Evolutionary conservation across 768 basidiomycete species (phyloP).

Genomic region (Polyporus arcularius): DNA sequence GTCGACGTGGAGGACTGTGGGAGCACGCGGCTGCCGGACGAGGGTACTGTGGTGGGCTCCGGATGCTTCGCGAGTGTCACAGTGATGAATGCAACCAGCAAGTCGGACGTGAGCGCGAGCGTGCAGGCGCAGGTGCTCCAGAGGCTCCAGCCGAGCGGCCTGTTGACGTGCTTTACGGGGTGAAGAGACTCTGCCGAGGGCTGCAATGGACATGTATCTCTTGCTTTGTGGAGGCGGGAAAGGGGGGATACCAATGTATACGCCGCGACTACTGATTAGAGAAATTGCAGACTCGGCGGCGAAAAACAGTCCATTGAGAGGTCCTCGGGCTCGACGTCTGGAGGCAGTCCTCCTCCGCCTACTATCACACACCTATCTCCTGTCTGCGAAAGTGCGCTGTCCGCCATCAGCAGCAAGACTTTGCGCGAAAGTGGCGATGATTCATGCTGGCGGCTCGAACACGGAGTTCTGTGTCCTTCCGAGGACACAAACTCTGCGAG

Average conservation of each 20-base stretch:
- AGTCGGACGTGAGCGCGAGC: slow-evolving; percentile 44
- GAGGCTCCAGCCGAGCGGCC: slow-evolving; percentile 27
- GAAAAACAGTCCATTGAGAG: too few species aligned
- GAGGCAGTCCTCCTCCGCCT: too few species aligned
- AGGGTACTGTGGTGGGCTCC: slow-evolving; percentile 38
- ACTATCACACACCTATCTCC: not conserved
- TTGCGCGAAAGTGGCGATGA: slow-evolving; percentile 22
- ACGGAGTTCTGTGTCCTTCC: slow-evolving; percentile 23
- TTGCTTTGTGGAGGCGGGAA: too few species aligned
- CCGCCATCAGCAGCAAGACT: slow-evolving; percentile 16
- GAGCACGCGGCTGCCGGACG: slow-evolving; percentile 42
- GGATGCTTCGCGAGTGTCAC: slow-evolving; percentile 49
- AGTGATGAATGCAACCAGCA: slow-evolving; percentile 39
- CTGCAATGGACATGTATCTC: too few species aligned
- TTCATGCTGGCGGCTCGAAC: slow-evolving; percentile 21
- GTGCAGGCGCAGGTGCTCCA: slow-evolving; percentile 42
- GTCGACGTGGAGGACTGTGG: slow-evolving; percentile 50
- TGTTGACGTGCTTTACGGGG: slow-evolving; percentile 11
- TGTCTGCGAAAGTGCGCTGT: not conserved
- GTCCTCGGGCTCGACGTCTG: too few species aligned
- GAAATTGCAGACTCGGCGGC: too few species aligned
- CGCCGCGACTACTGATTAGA: too few species aligned
- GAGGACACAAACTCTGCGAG: slow-evolving; percentile 19
- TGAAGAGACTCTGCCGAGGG: too few species aligned
- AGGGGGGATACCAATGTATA: too few species aligned